These are phyloP conservation scores for Chalciporus piperatus DNA, from an alignment of 768 basidiomycete species.

Conservation along the genomic window DNA sequence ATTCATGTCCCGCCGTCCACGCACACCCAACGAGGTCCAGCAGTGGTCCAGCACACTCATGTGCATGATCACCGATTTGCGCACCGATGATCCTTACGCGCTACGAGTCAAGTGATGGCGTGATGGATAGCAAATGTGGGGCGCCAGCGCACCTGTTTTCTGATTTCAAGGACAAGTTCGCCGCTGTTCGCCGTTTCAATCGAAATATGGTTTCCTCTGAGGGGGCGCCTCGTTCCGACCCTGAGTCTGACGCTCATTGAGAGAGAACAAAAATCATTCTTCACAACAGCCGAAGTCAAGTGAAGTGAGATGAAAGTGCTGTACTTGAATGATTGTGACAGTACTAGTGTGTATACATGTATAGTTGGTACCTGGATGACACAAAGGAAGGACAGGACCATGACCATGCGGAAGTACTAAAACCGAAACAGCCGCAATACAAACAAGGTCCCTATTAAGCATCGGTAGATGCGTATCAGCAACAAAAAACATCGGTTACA, in stretches of 20 bases:
- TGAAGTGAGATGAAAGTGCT: not conserved
- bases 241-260: constrained; percentile 1
- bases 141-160: constrained; percentile 15
- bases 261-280: not conserved
- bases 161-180: not conserved
- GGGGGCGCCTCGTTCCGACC: constrained; percentile 3
- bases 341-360: constrained; percentile 24
- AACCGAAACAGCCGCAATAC: constrained; percentile 11
- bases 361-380: constrained; percentile 22
- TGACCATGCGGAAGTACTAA: constrained; percentile 11
- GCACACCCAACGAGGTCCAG: constrained; percentile 18
- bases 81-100: not conserved
- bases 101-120: constrained; percentile 7
- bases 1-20: constrained; percentile 8
- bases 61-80: too few species aligned
- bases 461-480: constrained; percentile 23
- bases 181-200: constrained; percentile 7
- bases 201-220: too few species aligned
- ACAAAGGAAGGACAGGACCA: constrained; percentile 29
- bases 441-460: constrained; percentile 18
- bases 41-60: too few species aligned
- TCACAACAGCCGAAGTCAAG: not conserved
- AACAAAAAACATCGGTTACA: constrained; percentile 19
- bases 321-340: constrained; percentile 12
- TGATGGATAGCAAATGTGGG: constrained; percentile 17